Evolutionary conservation across 257 asterid species (phyloP).

Genomic region (Ballota nigra): DNA sequence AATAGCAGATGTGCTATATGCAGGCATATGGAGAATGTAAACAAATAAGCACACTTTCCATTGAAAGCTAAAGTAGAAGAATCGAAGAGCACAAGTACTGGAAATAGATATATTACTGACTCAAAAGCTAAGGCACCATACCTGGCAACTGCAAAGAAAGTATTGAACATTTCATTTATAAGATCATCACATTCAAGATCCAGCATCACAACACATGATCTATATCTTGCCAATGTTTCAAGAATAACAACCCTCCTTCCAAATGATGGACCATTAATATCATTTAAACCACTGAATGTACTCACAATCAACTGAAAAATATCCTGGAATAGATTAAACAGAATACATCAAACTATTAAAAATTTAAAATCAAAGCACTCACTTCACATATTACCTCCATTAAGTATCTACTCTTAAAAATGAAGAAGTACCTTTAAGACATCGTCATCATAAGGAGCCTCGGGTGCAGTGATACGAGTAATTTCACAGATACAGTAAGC

Average conservation of each 20-base stretch:
- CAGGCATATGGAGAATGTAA: conserved; percentile 7
- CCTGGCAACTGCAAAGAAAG: conserved; percentile 77
- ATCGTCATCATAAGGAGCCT: conserved; percentile 79
- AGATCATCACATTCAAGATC: conserved; percentile 94
- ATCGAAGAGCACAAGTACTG: neutral
- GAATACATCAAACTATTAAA: conserved; percentile 19
- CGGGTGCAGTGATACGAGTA: conserved; percentile 90
- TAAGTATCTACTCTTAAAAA: neutral
- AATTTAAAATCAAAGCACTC: conserved; percentile 1
- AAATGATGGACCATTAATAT: conserved; percentile 63
- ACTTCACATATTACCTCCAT: conserved; percentile 8
- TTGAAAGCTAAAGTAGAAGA: neutral
- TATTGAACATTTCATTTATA: conserved; percentile 66
- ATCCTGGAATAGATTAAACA: conserved; percentile 56
- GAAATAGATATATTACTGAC: neutral
- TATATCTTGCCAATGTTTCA: conserved; percentile 87
- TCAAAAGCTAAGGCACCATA: conserved; percentile 25
- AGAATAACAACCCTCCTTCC: conserved; percentile 87
- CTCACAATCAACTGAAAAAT: conserved; percentile 74
- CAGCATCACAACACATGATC: conserved; percentile 90
- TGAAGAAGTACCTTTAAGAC: conserved; percentile 59
- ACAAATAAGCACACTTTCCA: neutral
- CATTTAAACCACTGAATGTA: conserved; percentile 77
- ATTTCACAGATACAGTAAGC: conserved; percentile 91
- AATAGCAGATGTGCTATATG: neutral